Percentiles rank a stretch among this genome's conserved stretches.
Evolutionary conservation across 2,329 filamentous ascomycete genomes (phyloP).

Genomic region (Colletotrichum melonis): DNA sequence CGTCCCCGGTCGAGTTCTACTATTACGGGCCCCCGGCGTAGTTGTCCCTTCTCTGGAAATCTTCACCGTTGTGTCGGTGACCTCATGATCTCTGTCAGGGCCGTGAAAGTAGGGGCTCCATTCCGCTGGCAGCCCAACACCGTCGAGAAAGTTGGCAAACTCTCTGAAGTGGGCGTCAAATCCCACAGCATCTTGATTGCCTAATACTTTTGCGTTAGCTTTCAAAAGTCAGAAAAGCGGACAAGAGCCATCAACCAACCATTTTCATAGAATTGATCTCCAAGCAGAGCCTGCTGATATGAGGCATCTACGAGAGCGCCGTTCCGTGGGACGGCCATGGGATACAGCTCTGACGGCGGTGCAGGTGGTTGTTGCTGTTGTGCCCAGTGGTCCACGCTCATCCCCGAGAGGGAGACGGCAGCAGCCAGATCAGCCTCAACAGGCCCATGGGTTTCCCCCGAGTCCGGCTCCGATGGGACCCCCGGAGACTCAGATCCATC

Average conservation of each 20-base stretch:
- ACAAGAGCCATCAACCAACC: slow-evolving; percentile 24
- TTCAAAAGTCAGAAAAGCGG: background rate
- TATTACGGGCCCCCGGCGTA: slow-evolving; percentile 20
- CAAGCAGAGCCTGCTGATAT: slow-evolving; percentile 43
- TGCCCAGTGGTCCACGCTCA: slow-evolving; percentile 43
- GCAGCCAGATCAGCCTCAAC: slow-evolving; percentile 42
- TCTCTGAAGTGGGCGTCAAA: slow-evolving; percentile 49
- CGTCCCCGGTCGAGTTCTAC: slow-evolving; percentile 42
- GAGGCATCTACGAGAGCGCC: slow-evolving; percentile 29
- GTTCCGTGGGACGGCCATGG: slow-evolving; percentile 23
- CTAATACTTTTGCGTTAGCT: background rate
- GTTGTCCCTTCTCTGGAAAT: slow-evolving; percentile 33
- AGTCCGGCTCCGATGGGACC: slow-evolving; percentile 36
- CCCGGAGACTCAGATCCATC: slow-evolving; percentile 38
- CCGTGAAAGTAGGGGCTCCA: slow-evolving; percentile 51
- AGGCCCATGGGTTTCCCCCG: slow-evolving; percentile 44
- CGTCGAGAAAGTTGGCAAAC: slow-evolving; percentile 51
- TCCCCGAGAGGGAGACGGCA: slow-evolving; percentile 46
- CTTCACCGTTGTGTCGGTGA: slow-evolving; percentile 38
- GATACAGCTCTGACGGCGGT: slow-evolving; percentile 13
- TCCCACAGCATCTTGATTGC: slow-evolving; percentile 27
- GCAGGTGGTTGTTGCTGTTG: slow-evolving; percentile 26
- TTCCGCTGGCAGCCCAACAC: slow-evolving; percentile 50
- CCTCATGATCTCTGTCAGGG: slow-evolving; percentile 38
- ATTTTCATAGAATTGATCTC: slow-evolving; percentile 39